These are phyloP conservation scores for Marasmius tenuissimus DNA, from an alignment of 1,284 basidiomycete genomes.

Conservation along the genomic window DNA sequence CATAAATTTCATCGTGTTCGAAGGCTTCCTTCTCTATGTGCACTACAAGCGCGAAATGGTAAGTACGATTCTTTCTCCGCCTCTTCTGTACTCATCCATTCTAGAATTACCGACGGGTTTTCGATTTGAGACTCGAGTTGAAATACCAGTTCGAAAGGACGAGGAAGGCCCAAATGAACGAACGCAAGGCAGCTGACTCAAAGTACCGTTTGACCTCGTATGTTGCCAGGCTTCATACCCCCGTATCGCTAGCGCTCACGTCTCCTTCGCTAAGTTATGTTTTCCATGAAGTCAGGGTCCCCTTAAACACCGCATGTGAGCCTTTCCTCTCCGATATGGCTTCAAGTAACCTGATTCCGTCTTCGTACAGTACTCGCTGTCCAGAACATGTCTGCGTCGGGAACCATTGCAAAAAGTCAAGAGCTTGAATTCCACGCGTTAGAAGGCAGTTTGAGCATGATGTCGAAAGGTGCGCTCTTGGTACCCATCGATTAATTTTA, in stretches of 20 bases:
- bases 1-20: conserved; percentile 58
- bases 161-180: conserved; percentile 74
- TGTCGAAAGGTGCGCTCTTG: conserved; percentile 69
- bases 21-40: conserved; percentile 55
- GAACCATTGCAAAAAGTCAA: conserved; percentile 60
- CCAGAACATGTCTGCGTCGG: conserved; percentile 84
- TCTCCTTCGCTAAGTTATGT: conserved; percentile 49
- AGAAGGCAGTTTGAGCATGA: conserved; percentile 83
- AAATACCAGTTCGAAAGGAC: conserved; percentile 74
- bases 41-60: conserved; percentile 51
- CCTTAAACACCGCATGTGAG: conserved; percentile 85
- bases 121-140: conserved; percentile 52
- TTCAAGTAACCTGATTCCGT: not conserved
- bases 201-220: conserved; percentile 70
- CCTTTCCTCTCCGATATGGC: conserved; percentile 12
- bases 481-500: not conserved
- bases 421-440: conserved; percentile 82
- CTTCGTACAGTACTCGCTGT: conserved; percentile 68
- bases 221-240: conserved; percentile 14
- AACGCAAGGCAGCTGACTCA: conserved; percentile 67
- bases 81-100: not conserved
- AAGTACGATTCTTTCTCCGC: conserved; percentile 14
- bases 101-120: conserved; percentile 44
- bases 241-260: not conserved
- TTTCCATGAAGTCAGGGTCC: conserved; percentile 82